Conservation (phyloP, 352 stramenopile species). For the Pythium inflatum region DNA sequence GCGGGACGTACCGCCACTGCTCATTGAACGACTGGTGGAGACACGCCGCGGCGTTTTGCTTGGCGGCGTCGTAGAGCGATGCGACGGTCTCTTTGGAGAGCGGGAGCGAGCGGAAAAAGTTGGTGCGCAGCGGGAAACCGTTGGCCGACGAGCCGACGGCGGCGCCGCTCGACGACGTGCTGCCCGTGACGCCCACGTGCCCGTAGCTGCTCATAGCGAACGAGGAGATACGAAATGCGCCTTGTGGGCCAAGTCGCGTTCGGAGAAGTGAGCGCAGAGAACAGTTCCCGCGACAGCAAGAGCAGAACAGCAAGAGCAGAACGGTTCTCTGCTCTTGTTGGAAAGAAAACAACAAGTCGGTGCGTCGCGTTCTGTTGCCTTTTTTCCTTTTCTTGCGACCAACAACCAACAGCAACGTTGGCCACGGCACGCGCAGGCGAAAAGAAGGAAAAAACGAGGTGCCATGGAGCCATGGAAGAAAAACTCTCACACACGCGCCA, state of each 20-base stretch:
- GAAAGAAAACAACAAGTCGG: conserved; percentile 16
- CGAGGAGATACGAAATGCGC: neutral
- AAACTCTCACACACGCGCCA: neutral
- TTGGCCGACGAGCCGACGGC: conserved; percentile 1
- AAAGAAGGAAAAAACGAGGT: conserved; percentile 18
- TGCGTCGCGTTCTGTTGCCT: neutral
- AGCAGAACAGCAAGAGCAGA: too few relatives aligned
- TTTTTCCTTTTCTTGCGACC: conserved; percentile 14
- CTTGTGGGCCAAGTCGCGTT: conserved; percentile 26
- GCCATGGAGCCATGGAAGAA: conserved; percentile 21
- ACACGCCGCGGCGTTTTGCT: conserved; percentile 57
- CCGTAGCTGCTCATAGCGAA: conserved; percentile 29
- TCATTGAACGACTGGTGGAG: conserved; percentile 79
- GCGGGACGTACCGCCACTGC: conserved; percentile 79
- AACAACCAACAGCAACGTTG: neutral
- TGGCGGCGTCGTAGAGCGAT: conserved; percentile 55
- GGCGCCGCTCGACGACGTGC: neutral
- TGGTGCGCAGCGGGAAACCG: conserved; percentile 66
- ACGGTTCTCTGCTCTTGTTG: neutral
- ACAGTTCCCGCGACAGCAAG: too few relatives aligned
- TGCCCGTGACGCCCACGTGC: neutral
- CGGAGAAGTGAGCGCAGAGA: conserved; percentile 25
- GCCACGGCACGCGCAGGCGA: neutral
- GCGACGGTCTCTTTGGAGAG: conserved; percentile 61
- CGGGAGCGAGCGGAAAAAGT: conserved; percentile 75